Evolutionary conservation across 208 protist genomes (phyloP), one percentile per base, ranked within the genome.

Genomic region (Wallacemonas sp.): DNA sequence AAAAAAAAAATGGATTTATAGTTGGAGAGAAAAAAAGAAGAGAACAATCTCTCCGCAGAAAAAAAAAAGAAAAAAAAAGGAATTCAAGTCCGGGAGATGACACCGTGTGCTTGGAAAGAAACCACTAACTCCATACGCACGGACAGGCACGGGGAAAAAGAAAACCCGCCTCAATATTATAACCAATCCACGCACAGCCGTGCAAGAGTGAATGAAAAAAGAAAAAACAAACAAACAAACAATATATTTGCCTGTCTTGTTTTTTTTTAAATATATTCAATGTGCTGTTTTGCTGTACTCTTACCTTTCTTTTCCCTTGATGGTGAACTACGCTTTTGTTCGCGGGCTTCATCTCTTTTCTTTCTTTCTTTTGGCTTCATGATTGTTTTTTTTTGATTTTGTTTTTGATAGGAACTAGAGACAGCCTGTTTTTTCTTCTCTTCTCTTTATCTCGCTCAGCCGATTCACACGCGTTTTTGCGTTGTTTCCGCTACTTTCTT

Each of bases 241-340:
- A n/a, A n/a, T n/a, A n/a, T n/a, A n/a, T n/a, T n/a, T n/a, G n/a
- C n/a, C n/a, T n/a, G 34, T 24, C 28, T 24, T 24, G 24, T 59
- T 34, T 59, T 21, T 44, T 46, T 47, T 47, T 44, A 39, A 47
- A 11, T 24, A n/a, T 17, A 15, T 15, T 55, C 8, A 33, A 9
- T 39, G 22, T 58, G 5, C 41, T 14, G 51, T 31, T 58, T 19
- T 5, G 28, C 28, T 61, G 11, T 47, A 38, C 49, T 53, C 28
- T 31, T 68, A 33, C 36, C 9, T 47, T 68, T 28, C 38, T 68
- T 61, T 34, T 63, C 56, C n/a, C 33, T 42, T 55, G n/a, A n/a
- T n/a, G n/a, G n/a, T n/a, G n/a, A n/a, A n/a, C n/a, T n/a, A n/a
- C n/a, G n/a, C n/a, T n/a, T n/a, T n/a, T n/a, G n/a, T n/a, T n/a